Percentiles rank a stretch among this genome's conserved stretches.
Evolutionary conservation across 2,329 filamentous ascomycete species (phyloP).

Genomic region (Neofusicoccum cordaticola): DNA sequence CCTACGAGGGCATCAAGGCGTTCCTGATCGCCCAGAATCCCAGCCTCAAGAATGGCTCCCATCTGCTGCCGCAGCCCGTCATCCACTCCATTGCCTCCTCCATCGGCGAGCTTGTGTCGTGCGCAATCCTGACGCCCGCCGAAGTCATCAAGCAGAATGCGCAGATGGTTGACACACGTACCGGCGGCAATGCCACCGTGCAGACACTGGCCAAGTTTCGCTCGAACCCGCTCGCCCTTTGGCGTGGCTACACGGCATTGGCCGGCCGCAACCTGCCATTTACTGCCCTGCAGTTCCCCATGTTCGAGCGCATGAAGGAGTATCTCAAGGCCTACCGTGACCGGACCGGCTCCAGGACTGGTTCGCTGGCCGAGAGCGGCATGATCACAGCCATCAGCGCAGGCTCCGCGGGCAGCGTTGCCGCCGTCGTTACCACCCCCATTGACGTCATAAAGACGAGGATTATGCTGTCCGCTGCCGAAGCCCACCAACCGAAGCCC

Average conservation of each 20-base stretch:
- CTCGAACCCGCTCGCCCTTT: slow-evolving; percentile 54
- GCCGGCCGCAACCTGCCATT: slow-evolving; percentile 82
- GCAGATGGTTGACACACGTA: slow-evolving; percentile 64
- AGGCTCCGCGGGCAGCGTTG: slow-evolving; percentile 68
- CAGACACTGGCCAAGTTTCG: slow-evolving; percentile 57
- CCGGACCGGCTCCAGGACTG: slow-evolving; percentile 33
- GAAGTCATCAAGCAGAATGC: slow-evolving; percentile 94
- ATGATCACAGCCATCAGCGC: slow-evolving; percentile 71
- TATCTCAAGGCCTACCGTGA: slow-evolving; percentile 49
- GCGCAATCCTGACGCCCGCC: slow-evolving; percentile 80
- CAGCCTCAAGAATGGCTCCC: slow-evolving; percentile 24
- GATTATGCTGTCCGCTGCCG: slow-evolving; percentile 67
- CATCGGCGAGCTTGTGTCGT: slow-evolving; percentile 77
- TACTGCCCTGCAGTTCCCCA: slow-evolving; percentile 82
- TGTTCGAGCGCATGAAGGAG: slow-evolving; percentile 71
- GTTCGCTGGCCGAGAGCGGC: slow-evolving; percentile 62
- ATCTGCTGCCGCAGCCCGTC: slow-evolving; percentile 61
- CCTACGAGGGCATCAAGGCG: slow-evolving; percentile 75
- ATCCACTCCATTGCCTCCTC: slow-evolving; percentile 73
- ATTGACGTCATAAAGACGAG: slow-evolving; percentile 87
- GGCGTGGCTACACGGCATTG: slow-evolving; percentile 75
- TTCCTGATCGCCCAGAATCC: slow-evolving; percentile 55
- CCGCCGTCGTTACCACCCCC: slow-evolving; percentile 81
- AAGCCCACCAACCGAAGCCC: slow-evolving; percentile 22
- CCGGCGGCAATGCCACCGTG: slow-evolving; percentile 47